Percentiles rank a stretch among this genome's conserved stretches.
These are phyloP conservation scores for Copromyces sp. DNA, from an alignment of 495 filamentous ascomycete genomes.

Conservation along the genomic window DNA sequence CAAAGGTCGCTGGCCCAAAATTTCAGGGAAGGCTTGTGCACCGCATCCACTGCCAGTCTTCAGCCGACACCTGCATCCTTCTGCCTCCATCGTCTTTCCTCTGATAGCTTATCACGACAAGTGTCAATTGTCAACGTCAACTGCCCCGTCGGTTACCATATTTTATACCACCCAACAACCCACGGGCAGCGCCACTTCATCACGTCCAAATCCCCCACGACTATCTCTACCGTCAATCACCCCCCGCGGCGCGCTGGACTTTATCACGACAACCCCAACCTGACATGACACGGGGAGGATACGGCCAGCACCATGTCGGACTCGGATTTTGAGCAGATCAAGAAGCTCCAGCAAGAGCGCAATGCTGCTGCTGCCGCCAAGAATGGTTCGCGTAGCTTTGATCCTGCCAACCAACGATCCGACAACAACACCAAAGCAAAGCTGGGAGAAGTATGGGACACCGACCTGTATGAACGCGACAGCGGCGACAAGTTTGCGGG, in stretches of 20 bases:
- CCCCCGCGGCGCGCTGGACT: neutral
- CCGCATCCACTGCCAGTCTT: neutral
- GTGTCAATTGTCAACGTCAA: neutral
- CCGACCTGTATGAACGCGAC: constrained; percentile 71
- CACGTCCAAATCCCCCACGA: neutral
- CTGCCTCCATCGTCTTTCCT: neutral
- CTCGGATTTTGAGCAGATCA: constrained; percentile 75
- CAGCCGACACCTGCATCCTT: neutral
- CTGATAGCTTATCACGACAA: neutral
- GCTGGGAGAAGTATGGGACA: constrained; percentile 91
- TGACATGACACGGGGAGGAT: neutral
- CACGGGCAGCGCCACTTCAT: neutral
- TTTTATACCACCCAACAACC: neutral
- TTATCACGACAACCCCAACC: neutral
- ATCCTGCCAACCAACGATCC: constrained; percentile 77
- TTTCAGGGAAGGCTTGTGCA: neutral
- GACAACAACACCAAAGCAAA: constrained; percentile 89
- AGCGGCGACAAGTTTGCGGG: constrained; percentile 76
- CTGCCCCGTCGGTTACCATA: neutral
- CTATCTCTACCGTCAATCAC: neutral
- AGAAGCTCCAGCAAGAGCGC: constrained; percentile 81
- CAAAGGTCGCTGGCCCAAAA: neutral
- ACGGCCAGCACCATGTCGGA: constrained; percentile 40
- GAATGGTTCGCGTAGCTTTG: constrained; percentile 82
- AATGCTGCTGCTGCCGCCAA: constrained; percentile 73